Evolutionary conservation across 805 yeast genomes (phyloP), one percentile per base, ranked within the genome.

Genomic region (Myxozyma neglecta): DNA sequence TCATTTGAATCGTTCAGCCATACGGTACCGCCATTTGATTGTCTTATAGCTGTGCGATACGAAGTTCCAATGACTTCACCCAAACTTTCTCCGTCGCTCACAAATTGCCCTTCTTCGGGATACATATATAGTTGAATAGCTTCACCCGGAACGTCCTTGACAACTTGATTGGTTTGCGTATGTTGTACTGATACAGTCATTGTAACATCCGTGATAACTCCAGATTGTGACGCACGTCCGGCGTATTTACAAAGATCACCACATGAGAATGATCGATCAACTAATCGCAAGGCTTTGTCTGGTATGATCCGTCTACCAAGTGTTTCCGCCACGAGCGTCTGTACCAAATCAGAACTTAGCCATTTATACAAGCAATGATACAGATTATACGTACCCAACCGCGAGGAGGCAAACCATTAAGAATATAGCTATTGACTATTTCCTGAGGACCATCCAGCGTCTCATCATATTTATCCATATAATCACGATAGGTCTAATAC

Each of bases 161-260:
- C 53, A 16, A 62, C 63, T 20, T 63, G 47, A 34, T 63, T 57
- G 14, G 67, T 63, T 34, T 47, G 56, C 7, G 68, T 64, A 50
- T 64, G 68, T 55, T 64, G 67, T 3, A 64, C 45, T 13, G 66
- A 48, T 8, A 64, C 56, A 11, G 56, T 48, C 64, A 64, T 59
- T 11, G 61, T 53, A 14, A 59, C 61, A 6, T 52, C 59, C 4
- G 47, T 39, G 16, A 64, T 52, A 24, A 50, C 46, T 48, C 68
- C 68, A 13, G 68, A 63, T 43, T 63, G 68, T 1, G 59, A 24
- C 14, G 52, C 59, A 14, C 36, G 55, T 9, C 61, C 40, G 3
- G 49, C 43, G 20, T 56, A 51, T 55, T 59, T 64, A 48, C 62
- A 57, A 2, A 63, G 42, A 40, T 64, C 68, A 44, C 68, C 68